Percentiles rank a stretch among this genome's conserved stretches.
Conservation (phyloP, 164 flowering plant species). For the Tetrastigma voinierianum region DNA sequence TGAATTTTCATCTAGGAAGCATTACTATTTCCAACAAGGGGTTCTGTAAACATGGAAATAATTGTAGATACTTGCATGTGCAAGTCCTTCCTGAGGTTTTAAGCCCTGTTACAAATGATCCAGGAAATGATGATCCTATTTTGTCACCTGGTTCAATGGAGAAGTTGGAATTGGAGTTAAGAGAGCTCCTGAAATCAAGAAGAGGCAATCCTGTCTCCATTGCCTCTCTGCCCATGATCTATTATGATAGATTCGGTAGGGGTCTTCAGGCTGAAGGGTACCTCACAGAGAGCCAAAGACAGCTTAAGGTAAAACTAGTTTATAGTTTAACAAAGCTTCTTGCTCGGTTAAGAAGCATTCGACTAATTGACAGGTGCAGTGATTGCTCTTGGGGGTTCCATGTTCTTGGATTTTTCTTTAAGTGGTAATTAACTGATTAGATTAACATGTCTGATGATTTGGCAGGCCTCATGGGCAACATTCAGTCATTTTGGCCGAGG, state of each 20-base stretch:
- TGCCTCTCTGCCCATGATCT: slow-evolving; percentile 81
- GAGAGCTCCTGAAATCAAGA: slow-evolving; percentile 63
- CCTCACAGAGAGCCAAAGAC: slow-evolving; percentile 90
- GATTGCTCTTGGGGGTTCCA: background rate
- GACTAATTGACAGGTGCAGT: slow-evolving; percentile 71
- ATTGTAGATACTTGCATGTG: slow-evolving; percentile 74
- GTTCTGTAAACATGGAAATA: slow-evolving; percentile 76
- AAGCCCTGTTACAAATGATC: slow-evolving; percentile 27
- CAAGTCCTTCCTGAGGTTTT: slow-evolving; percentile 35
- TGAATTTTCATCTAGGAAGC: slow-evolving; percentile 49
- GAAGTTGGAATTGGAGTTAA: slow-evolving; percentile 73
- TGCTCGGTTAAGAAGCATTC: slow-evolving; percentile 67
- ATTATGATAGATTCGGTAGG: slow-evolving; percentile 72
- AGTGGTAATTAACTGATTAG: background rate
- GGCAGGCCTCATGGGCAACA: too few relatives aligned
- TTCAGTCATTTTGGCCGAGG: slow-evolving; percentile 53
- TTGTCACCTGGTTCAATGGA: slow-evolving; percentile 71
- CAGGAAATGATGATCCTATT: slow-evolving; percentile 43
- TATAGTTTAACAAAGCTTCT: slow-evolving; percentile 85
- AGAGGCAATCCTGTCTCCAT: slow-evolving; percentile 79
- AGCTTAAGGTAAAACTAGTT: slow-evolving; percentile 90
- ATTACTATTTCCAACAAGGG: slow-evolving; percentile 78
- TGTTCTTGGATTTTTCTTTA: background rate
- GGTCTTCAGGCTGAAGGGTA: slow-evolving; percentile 84
- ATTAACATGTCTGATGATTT: too few relatives aligned